Base-by-base conservation (phyloP, 2,329 filamentous ascomycete genomes). In the Colletotrichum euphorbiae region DNA sequence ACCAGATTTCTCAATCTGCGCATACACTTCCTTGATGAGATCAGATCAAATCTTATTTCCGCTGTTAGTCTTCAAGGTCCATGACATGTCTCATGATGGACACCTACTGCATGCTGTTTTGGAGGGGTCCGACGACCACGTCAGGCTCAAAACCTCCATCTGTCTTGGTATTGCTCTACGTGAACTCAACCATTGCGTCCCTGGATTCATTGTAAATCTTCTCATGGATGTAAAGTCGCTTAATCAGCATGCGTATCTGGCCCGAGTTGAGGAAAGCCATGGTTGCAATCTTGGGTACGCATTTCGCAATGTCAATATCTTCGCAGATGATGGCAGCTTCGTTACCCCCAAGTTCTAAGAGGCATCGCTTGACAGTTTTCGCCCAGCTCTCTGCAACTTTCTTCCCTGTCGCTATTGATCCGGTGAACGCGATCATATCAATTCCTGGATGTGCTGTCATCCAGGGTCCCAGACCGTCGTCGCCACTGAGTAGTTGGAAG, bases 401-500 rank as follows among this genome's bases (percentile, higher is more conserved):
- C 80, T 89, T 90, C 3, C 88, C 89, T 0, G 86, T 89, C 0
- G 80, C 79, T 4, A 81, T 86, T 7, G 86, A 89, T 2, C 89
- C 88, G 0, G 89, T 91, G 77, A 91, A 91, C 70, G 81, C 83
- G 72, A 91, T 85, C 80, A 89, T 91, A 64, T 84, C 81, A 60
- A 90, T 83, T 21, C 81, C 85, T 0, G 86, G 85, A 72, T 91
- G 88, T 12, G 74, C 75, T 0, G 86, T 89, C 57, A 91, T 76
- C 81, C 81, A 82, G 1, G 85, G 86, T 4, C 89, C 89, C 7
- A 91, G 82, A 50, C 81, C 79, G 71, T 90, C 87, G 57, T 87
- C 86, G 11, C 89, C 89, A 55, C 85, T 85, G 1, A 91, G 77
- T 0, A 81, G 85, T 72, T 90, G 88, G 6, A 90, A 74, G 13